A percentile compares a stretch with the other conserved stretches of the same genome.
phyloP scores from a whole-genome alignment of 139 green algal species.

The Coelastrella sp. region DNA sequence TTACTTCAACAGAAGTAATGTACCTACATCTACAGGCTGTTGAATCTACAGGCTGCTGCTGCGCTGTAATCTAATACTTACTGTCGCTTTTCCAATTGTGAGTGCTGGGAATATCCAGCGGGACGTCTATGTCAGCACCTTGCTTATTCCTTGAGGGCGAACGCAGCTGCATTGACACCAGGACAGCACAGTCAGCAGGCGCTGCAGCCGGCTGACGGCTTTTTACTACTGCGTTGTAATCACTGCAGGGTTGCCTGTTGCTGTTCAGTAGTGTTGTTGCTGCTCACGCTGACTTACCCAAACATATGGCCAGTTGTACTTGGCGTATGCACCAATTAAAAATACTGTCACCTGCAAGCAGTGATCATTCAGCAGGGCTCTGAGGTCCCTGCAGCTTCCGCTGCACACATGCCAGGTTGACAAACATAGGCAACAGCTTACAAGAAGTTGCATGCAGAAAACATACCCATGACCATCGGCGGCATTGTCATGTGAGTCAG shows the following conservation, averaged over 20 bases:
- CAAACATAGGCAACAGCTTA: neutral
- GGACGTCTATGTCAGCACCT: constrained; percentile 65
- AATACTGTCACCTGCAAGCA: constrained; percentile 65
- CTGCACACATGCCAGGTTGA: neutral
- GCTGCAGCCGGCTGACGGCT: no score
- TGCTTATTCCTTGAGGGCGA: constrained; percentile 39
- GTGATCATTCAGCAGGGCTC: no score
- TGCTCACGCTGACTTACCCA: constrained; percentile 53
- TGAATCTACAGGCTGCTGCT: neutral
- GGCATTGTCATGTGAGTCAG: no score
- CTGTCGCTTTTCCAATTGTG: constrained; percentile 60
- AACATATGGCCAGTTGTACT: constrained; percentile 77
- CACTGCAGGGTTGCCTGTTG: no score
- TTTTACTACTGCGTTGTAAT: no score
- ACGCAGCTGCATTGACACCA: constrained; percentile 53
- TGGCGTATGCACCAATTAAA: constrained; percentile 71
- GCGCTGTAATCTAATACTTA: neutral
- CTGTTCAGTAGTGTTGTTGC: no score
- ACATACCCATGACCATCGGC: no score
- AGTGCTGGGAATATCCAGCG: constrained; percentile 65
- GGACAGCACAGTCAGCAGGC: neutral
- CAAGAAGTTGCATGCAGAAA: neutral
- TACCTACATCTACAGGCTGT: neutral
- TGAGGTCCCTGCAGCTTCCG: no score
- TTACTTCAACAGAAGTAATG: no score